Evolutionary conservation across 2,329 filamentous ascomycete species (phyloP), one percentile per base, ranked within the genome.

Genomic region (Ascosphaera aggregata): DNA sequence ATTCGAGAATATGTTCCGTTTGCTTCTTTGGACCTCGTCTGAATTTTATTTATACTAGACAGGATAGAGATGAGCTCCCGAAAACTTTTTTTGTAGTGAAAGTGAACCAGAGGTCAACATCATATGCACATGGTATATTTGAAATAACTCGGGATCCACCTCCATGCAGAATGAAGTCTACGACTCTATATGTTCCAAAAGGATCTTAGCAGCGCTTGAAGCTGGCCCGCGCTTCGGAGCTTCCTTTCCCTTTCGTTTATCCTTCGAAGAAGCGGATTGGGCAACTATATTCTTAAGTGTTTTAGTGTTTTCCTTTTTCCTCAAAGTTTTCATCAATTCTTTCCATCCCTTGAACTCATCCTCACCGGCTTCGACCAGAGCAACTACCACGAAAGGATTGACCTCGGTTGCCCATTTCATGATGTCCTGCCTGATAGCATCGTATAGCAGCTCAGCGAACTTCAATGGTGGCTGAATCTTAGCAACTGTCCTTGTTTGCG

Each of bases 311-410:
- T n/a, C n/a, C n/a, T n/a, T n/a, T 60, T 78, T 76, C 61, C 73
- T 76, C 47, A 94, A 59, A 11, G 64, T 69, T 54, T 74, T 72
- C 51, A 74, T 62, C 39, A 92, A 61, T 48, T 79, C 74, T 13
- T 67, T 65, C 48, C 67, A 72, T 48, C 73, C 65, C 18, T 63
- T 64, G 49, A 89, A 89, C 42, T 73, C 72, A 17, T 69, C 64
- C n/a, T n/a, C n/a, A n/a, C n/a, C n/a, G 0, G 77, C 70, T 59
- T 95, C 86, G 3, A 85, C 58, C 46, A 95, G 61, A 13, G 74
- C 78, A 18, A 95, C 69, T 3, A 94, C 67, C 9, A 92, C 80
- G 48, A 93, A 95, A 1, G 80, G 80, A 47, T 82, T 84, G 1
- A 76, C 70, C 0, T 85, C 80, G 0, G 76, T 85, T 0, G 86